Conservation (phyloP, 805 yeast genomes). For the Ogataea siamensis region DNA sequence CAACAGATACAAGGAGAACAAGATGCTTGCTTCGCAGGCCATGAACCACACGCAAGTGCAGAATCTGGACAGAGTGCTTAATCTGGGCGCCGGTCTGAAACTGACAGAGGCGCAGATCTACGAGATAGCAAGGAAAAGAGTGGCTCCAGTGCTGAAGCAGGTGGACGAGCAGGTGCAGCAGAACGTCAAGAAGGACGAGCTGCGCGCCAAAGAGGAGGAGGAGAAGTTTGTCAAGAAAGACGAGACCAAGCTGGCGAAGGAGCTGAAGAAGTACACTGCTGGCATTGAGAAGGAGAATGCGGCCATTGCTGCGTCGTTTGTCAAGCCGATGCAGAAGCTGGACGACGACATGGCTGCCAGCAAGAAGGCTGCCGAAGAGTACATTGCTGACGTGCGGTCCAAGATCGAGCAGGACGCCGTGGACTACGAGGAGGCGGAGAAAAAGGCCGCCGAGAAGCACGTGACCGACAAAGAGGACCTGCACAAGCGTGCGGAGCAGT, state of each 20-base stretch:
- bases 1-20: conserved; percentile 48
- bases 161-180: conserved; percentile 50
- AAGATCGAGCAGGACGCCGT: conserved; percentile 45
- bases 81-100: conserved; percentile 52
- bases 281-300: conserved; percentile 43
- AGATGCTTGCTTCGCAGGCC: conserved; percentile 46
- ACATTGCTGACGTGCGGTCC: conserved; percentile 40
- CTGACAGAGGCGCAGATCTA: conserved; percentile 55
- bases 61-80: conserved; percentile 48
- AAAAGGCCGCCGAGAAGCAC: conserved; percentile 46
- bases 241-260: conserved; percentile 34
- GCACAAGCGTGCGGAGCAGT: conserved; percentile 42
- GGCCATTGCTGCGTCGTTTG: conserved; percentile 25
- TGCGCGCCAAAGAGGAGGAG: conserved; percentile 39
- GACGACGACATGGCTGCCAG: conserved; percentile 28
- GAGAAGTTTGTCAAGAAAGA: conserved; percentile 35
- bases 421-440: conserved; percentile 47
- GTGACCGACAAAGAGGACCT: conserved; percentile 43
- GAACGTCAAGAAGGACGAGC: conserved; percentile 40
- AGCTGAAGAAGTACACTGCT: conserved; percentile 37
- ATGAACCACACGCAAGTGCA: conserved; percentile 41
- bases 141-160: conserved; percentile 50
- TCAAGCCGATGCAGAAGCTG: conserved; percentile 24
- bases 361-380: conserved; percentile 35
- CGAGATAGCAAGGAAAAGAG: conserved; percentile 54